Evolutionary conservation across 2,329 filamentous ascomycete genomes (phyloP).

Genomic region (Aurifilum marmelostoma): DNA sequence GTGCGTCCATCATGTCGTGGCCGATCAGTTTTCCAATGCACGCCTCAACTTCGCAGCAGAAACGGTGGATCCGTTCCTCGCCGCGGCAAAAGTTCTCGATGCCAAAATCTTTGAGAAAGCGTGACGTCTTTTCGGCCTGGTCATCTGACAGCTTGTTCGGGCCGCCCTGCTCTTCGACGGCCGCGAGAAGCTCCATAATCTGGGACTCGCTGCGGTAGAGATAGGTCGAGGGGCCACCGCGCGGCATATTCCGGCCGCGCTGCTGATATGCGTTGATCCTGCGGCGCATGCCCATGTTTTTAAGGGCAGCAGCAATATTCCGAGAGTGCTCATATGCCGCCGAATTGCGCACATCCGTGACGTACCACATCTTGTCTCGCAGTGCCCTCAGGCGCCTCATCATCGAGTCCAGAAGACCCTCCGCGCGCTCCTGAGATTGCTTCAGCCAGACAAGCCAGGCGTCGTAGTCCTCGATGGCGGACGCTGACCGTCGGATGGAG

Average conservation of each 20-base stretch:
- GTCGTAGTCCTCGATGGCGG: conserved; percentile 77
- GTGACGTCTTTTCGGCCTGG: conserved; percentile 80
- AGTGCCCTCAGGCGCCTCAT: conserved; percentile 74
- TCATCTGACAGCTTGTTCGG: conserved; percentile 97
- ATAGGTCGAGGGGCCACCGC: conserved; percentile 59
- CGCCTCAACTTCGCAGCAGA: conserved; percentile 86
- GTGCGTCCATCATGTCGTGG: conserved; percentile 80
- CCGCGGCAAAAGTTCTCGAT: conserved; percentile 94
- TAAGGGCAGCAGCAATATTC: conserved; percentile 83
- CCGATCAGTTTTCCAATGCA: conserved; percentile 86
- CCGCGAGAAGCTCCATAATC: conserved; percentile 84
- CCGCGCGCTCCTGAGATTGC: conserved; percentile 78
- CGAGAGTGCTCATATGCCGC: conserved; percentile 84
- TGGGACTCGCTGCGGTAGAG: conserved; percentile 82
- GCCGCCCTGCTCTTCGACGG: conserved; percentile 80
- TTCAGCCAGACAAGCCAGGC: conserved; percentile 84
- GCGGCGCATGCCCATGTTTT: conserved; percentile 79
- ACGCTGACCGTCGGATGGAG: conserved; percentile 69
- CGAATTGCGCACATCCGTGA: conserved; percentile 89
- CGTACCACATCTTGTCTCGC: conserved; percentile 98
- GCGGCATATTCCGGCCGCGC: conserved; percentile 47
- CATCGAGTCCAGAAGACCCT: conserved; percentile 73
- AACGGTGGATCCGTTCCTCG: conserved; percentile 91
- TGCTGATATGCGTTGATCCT: conserved; percentile 57
- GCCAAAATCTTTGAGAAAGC: conserved; percentile 79